Evolutionary conservation across 805 yeast species (phyloP), one percentile per base, ranked within the genome.

Genomic region (Saccharomycopsis synnaedendra): DNA sequence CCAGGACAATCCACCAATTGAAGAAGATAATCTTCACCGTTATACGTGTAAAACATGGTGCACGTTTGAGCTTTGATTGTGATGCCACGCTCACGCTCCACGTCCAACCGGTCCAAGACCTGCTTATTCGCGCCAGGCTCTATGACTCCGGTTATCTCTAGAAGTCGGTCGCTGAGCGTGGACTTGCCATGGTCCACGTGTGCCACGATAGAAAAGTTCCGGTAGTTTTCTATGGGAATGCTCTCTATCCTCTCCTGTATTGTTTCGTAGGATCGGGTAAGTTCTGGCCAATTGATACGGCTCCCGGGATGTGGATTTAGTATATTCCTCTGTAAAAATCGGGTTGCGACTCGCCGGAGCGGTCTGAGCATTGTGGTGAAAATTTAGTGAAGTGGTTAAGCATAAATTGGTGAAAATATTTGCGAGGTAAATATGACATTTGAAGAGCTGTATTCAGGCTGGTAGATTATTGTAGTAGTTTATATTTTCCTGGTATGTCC

Each of bases 1-100:
- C 98, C 98, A 0, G 98, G 98, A 0, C 97, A 90, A 63, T 90
- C 98, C 41, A 93, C 96, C 41, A 90, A 68, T 67, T 90, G 96
- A 42, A 90, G 66, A 47, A 93, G 64, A 60, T 86, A 93, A 56
- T 90, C 96, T 56, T 76, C 68, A 2, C 78, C 76, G 5, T 76
- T 69, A 54, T 78, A 70, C 35, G 72, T 71, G 62, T 88, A 88
- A 51, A 93, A 72, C 97, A 90, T 93, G 0, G 96, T 75, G 57
- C 96, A 90, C 0, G 97, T 93, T 60, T 93, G 97, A 0, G 97
- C 97, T 63, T 90, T 90, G 47, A 90, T 93, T 0, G 98, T 90
- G 57, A 90, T 90, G 2, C 98, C 98, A 57, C 98, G 69, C 64
- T 90, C 97, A 60, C 95, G 70, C 61, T 90, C 98, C 19, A 90